Base-by-base conservation (phyloP, 169 alveolate genomes). In the Plasmodium blacklocki region DNA sequence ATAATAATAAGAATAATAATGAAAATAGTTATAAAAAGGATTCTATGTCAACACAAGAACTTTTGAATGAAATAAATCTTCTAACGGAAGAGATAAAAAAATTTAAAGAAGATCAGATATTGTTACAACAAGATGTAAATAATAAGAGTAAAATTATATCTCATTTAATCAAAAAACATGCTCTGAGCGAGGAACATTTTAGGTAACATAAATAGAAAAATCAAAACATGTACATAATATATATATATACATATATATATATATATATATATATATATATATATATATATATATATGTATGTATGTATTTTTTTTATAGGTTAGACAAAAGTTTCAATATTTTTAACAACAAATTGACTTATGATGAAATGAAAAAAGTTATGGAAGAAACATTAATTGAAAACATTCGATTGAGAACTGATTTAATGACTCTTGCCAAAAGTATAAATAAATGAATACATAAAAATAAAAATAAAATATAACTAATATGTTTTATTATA, bases 331-430 rank as follows among this genome's bases (percentile, higher is more conserved):
- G 29, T 7, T 56, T 75, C 29, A 15, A 32, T 60, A 14, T 63
- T 2, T 54, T 58, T 32, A 75, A 75, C 4, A 39, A 63, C 45
- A 47, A 60, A 26, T 71, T 75, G 1, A 75, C 74, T n/a, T 75
- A 75, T 32, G 88, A 62, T 3, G 88, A 75, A 1, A 75, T 75
- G 67, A 26, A 56, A 56, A 75, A 75, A 43, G 52, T 75, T 2
- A 75, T 75, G 88, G 88, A 75, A 21, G 88, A 75, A 19, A 75
- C 88, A 3, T 45, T 75, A 21, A 63, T 75, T 39, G 88, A 75
- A 23, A 75, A 75, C 26, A 75, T 75, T 63, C 63, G 88, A 6
- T 39, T 75, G 8, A 70, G 88, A 18, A 45, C 76, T 2, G 88
- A 75, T 49, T 63, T 75, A 19, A 9, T 63, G 9, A 63, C 75